These are phyloP conservation scores for Gyromitra esculenta DNA, from an alignment of 2,329 filamentous ascomycete species.

Conservation along the genomic window DNA sequence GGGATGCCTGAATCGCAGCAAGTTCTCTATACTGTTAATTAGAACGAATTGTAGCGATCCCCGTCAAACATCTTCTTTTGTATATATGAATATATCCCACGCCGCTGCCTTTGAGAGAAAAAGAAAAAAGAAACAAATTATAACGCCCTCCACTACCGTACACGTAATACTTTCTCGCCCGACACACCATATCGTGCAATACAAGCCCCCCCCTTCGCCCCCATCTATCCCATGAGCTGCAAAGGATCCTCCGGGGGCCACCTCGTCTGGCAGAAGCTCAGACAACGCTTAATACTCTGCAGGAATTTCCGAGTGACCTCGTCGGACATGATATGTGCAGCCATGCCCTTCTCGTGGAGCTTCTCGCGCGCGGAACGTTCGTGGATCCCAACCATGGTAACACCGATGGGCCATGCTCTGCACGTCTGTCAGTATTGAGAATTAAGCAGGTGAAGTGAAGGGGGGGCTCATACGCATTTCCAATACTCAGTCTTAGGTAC, in stretches of 20 bases:
- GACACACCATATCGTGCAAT: neutral
- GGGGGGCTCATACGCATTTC: slow-evolving; percentile 72
- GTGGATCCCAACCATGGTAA: slow-evolving; percentile 99
- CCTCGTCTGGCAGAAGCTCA: slow-evolving; percentile 95
- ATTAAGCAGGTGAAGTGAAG: neutral
- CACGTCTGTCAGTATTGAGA: slow-evolving; percentile 18
- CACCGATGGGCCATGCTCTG: slow-evolving; percentile 94
- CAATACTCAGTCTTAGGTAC: slow-evolving; percentile 90
- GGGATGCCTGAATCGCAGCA: no score
- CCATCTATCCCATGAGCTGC: slow-evolving; percentile 87
- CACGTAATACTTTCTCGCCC: neutral
- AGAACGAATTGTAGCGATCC: no score
- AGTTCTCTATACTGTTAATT: no score
- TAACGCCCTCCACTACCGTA: neutral
- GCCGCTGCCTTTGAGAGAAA: no score
- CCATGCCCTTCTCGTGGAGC: slow-evolving; percentile 81
- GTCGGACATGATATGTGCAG: slow-evolving; percentile 96
- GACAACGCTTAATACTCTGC: slow-evolving; percentile 95
- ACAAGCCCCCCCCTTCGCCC: neutral
- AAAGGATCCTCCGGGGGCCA: slow-evolving; percentile 93
- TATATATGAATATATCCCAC: no score
- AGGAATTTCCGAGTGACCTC: slow-evolving; percentile 94
- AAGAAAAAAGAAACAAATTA: no score
- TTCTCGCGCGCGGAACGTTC: slow-evolving; percentile 96
- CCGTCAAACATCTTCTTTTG: no score